Evolutionary conservation across 2,329 filamentous ascomycete species (phyloP).

Genomic region (Amylocarpus encephaloides): DNA sequence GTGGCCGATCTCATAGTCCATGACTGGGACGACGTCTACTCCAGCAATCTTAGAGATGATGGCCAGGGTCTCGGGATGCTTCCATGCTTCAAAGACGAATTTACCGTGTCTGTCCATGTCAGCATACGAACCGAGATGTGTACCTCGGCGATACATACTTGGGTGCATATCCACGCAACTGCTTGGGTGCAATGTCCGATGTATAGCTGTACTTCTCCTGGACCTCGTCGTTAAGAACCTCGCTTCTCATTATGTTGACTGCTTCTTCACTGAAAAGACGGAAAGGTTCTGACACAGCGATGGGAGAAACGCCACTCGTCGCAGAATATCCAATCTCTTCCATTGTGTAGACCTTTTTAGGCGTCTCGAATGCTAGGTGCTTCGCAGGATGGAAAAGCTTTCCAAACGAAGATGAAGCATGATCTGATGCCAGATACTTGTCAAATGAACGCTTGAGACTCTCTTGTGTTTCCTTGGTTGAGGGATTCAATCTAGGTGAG

Average conservation of each 20-base stretch:
- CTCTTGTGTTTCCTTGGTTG: conserved; percentile 27
- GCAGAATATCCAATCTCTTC: conserved; percentile 51
- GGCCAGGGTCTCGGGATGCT: conserved; percentile 45
- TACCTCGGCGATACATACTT: conserved; percentile 39
- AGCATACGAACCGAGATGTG: conserved; percentile 10
- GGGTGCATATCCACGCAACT: conserved; percentile 48
- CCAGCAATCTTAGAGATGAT: conserved; percentile 51
- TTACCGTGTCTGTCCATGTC: conserved; percentile 46
- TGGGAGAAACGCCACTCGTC: conserved; percentile 51
- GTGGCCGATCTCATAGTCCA: conserved; percentile 53
- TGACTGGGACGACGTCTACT: conserved; percentile 49
- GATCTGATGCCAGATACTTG: conserved; percentile 29
- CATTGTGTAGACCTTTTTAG: conserved; percentile 51
- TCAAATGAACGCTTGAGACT: conserved; percentile 30
- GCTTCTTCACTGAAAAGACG: conserved; percentile 56
- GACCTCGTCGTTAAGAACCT: conserved; percentile 54
- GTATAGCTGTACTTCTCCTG: conserved; percentile 50
- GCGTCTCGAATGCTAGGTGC: conserved; percentile 48
- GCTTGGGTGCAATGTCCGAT: conserved; percentile 51
- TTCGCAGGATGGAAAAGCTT: conserved; percentile 45
- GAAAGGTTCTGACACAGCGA: conserved; percentile 61
- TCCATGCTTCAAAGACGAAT: conserved; percentile 59
- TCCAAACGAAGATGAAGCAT: conserved; percentile 21
- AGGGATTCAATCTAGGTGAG: conserved; percentile 22
- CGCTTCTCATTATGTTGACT: conserved; percentile 53